Evolutionary conservation across 2,329 filamentous ascomycete genomes (phyloP).

Genomic region (Calonectria ilicicola): DNA sequence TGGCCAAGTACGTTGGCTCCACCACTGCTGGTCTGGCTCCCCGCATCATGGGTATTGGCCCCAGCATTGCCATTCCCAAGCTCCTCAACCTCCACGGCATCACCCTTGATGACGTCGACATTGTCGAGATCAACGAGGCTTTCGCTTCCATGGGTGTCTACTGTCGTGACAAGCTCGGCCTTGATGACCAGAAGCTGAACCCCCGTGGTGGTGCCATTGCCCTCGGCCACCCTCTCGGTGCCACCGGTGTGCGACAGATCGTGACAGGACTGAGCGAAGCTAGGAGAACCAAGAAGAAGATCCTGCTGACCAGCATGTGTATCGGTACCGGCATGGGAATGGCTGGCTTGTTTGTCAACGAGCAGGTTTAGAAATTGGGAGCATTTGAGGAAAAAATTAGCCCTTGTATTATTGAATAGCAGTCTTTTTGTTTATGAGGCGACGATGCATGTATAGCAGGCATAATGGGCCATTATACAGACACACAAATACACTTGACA

Average conservation of each 20-base stretch:
- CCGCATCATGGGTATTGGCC: conserved; percentile 96
- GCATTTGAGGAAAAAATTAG: conserved; percentile 21
- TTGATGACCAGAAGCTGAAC: conserved; percentile 84
- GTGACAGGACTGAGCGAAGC: conserved; percentile 91
- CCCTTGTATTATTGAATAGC: conserved; percentile 19
- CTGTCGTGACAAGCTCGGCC: conserved; percentile 79
- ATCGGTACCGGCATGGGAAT: conserved; percentile 78
- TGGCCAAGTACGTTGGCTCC: conserved; percentile 94
- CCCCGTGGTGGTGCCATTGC: conserved; percentile 85
- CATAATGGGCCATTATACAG: not conserved
- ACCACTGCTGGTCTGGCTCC: conserved; percentile 92
- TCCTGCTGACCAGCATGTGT: conserved; percentile 93
- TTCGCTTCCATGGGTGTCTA: conserved; percentile 99
- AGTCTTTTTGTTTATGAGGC: not conserved
- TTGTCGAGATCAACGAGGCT: conserved; percentile 96
- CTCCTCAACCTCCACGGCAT: conserved; percentile 85
- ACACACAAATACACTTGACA: not conserved
- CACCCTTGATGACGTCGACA: conserved; percentile 83
- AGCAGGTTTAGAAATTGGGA: conserved; percentile 49
- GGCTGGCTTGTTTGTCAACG: conserved; percentile 75
- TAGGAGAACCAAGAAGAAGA: conserved; percentile 87
- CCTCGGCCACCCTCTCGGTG: conserved; percentile 84
- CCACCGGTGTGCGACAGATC: conserved; percentile 83
- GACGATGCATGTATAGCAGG: conserved; percentile 2
- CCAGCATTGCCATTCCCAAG: conserved; percentile 81